Percentiles rank a stretch among this genome's conserved stretches.
These are phyloP conservation scores for Coemansia furcata DNA, from an alignment of 192 early-diverging fungal species.

Conservation along the genomic window DNA sequence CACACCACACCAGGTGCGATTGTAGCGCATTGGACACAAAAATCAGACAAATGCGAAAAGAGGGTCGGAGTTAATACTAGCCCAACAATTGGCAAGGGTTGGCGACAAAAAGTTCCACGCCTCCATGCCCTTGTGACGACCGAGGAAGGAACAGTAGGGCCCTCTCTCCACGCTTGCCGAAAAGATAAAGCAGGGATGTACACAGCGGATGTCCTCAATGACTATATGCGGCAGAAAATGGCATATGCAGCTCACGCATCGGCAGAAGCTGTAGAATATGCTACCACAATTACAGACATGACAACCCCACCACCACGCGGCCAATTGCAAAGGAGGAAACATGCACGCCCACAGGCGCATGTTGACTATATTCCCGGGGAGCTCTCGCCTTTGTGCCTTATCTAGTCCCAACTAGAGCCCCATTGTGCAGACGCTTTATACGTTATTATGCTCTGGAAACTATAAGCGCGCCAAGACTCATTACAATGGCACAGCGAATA, in stretches of 20 bases:
- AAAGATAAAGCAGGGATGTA: background rate
- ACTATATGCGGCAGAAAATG: background rate
- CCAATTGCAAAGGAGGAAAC: background rate
- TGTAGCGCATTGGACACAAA: background rate
- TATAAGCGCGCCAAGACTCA: background rate
- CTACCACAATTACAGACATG: background rate
- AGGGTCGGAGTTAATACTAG: background rate
- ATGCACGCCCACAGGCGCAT: background rate
- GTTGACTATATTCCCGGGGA: background rate
- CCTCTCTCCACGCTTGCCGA: background rate
- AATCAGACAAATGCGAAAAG: background rate
- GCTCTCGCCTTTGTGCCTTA: too few species aligned
- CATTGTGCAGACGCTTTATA: background rate
- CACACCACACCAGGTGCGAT: background rate
- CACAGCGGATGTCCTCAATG: background rate
- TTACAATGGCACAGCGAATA: background rate
- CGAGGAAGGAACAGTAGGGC: background rate
- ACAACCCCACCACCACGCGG: background rate
- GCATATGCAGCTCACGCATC: background rate
- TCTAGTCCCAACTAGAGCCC: background rate
- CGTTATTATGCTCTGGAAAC: background rate
- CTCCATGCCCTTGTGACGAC: background rate
- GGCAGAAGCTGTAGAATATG: constrained; percentile 1
- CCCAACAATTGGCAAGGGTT: background rate
- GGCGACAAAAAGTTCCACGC: background rate